Percentiles rank a stretch among this genome's conserved stretches.
These are phyloP conservation scores for Falciphora oryzae DNA, from an alignment of 2,329 filamentous ascomycete species.

Conservation along the genomic window DNA sequence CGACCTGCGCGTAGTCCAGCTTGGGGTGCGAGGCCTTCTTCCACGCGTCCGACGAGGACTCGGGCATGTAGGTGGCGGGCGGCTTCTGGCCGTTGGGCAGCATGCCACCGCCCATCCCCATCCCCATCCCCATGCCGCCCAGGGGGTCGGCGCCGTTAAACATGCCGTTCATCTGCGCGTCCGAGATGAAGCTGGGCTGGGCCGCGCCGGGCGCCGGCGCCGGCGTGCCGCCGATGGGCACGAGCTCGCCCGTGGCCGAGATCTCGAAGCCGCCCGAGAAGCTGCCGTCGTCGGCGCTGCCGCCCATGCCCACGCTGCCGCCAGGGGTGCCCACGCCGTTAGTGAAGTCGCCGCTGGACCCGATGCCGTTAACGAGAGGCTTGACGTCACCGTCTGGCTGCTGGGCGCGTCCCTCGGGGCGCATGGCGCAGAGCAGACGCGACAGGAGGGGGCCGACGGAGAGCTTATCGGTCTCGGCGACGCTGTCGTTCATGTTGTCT, in stretches of 20 bases:
- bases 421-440: constrained; percentile 72
- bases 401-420: constrained; percentile 62
- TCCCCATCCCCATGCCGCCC: constrained; percentile 22
- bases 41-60: constrained; percentile 70
- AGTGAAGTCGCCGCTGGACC: constrained; percentile 35
- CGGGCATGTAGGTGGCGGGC: constrained; percentile 73
- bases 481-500: constrained; percentile 79
- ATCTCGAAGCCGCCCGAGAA: constrained; percentile 10
- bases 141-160: not conserved
- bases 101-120: constrained; percentile 14
- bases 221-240: constrained; percentile 7
- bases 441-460: constrained; percentile 83
- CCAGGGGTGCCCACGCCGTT: constrained; percentile 33
- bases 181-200: not conserved
- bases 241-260: constrained; percentile 7
- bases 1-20: constrained; percentile 78
- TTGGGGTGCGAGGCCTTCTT: constrained; percentile 71
- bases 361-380: constrained; percentile 35
- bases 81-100: constrained; percentile 37
- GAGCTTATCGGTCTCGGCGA: constrained; percentile 82
- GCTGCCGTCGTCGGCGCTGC: constrained; percentile 28
- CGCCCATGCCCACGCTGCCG: constrained; percentile 50
- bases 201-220: not conserved
- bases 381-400: constrained; percentile 43
- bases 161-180: constrained; percentile 2